Percentiles rank a stretch among this genome's conserved stretches.
These are phyloP conservation scores for Coemansia sp. DNA, from an alignment of 192 early-diverging fungal species.

Conservation along the genomic window DNA sequence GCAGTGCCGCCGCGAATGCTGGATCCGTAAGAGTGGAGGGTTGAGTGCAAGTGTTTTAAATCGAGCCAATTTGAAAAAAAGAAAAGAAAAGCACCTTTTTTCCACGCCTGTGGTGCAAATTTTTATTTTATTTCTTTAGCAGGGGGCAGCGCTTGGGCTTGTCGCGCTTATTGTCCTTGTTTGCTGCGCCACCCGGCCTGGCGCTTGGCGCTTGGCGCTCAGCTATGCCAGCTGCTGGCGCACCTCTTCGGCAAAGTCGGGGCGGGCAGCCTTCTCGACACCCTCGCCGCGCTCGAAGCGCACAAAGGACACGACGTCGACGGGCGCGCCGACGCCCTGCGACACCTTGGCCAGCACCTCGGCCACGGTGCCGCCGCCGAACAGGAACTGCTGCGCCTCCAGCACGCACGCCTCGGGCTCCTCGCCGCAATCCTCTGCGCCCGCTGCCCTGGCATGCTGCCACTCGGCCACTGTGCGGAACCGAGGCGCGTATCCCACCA, in stretches of 20 bases:
- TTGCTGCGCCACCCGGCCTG: neutral
- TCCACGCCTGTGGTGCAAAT: neutral
- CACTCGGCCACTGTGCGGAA: constrained; percentile 53
- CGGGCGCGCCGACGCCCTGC: constrained; percentile 51
- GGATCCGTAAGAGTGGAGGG: neutral
- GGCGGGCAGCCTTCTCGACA: constrained; percentile 69
- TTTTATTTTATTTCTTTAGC: neutral
- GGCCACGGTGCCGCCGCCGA: constrained; percentile 71
- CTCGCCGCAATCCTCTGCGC: constrained; percentile 13
- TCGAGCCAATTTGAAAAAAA: neutral
- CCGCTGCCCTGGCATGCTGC: constrained; percentile 34
- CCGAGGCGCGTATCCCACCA: constrained; percentile 79
- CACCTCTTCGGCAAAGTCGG: constrained; percentile 85
- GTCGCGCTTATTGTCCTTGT: neutral
- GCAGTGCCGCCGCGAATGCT: neutral
- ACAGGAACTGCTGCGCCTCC: constrained; percentile 71
- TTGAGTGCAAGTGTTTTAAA: neutral
- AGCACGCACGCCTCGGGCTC: constrained; percentile 56
- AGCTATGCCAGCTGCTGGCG: constrained; percentile 46
- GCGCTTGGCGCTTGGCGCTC: constrained; percentile 4
- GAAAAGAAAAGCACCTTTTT: neutral
- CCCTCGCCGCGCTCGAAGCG: constrained; percentile 86
- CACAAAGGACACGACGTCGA: constrained; percentile 69
- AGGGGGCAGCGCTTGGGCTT: neutral
- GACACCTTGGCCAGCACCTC: constrained; percentile 59